These are phyloP conservation scores for Silene coronaria DNA, from an alignment of 179 eudicot genomes.

Conservation along the genomic window DNA sequence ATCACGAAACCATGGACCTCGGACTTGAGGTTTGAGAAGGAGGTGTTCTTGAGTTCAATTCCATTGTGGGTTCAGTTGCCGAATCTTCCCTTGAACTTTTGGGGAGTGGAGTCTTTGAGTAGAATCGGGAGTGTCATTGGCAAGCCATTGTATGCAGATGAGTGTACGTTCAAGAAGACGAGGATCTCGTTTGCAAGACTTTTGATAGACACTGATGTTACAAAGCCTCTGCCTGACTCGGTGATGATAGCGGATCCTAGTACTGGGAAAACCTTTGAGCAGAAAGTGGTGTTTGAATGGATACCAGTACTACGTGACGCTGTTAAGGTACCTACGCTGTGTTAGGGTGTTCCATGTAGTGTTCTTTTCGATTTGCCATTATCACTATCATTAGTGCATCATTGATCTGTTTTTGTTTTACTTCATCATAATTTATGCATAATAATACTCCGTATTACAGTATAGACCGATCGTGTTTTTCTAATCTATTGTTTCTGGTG, in stretches of 20 bases:
- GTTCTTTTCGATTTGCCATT: too few species aligned
- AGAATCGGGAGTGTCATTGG: conserved; percentile 10
- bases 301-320: neutral
- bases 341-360: too few species aligned
- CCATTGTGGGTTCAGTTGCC: conserved; percentile 15
- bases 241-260: neutral
- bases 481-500: too few species aligned
- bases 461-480: too few species aligned
- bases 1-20: neutral
- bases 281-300: conserved; percentile 5
- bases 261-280: neutral
- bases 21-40: neutral
- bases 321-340: neutral
- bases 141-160: neutral
- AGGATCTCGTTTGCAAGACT: conserved; percentile 10
- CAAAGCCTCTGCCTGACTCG: neutral
- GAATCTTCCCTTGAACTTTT: conserved; percentile 11
- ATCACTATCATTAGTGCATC: too few species aligned
- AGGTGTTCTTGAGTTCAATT: neutral
- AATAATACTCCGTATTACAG: too few species aligned
- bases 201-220: conserved; percentile 10
- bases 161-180: neutral
- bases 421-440: too few species aligned
- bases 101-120: conserved; percentile 1
- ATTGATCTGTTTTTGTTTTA: too few species aligned